A percentile compares a stretch with the other conserved stretches of the same genome.
Evolutionary conservation across 1,139 yeast species (phyloP).

Genomic region (Dujonia santamariae): DNA sequence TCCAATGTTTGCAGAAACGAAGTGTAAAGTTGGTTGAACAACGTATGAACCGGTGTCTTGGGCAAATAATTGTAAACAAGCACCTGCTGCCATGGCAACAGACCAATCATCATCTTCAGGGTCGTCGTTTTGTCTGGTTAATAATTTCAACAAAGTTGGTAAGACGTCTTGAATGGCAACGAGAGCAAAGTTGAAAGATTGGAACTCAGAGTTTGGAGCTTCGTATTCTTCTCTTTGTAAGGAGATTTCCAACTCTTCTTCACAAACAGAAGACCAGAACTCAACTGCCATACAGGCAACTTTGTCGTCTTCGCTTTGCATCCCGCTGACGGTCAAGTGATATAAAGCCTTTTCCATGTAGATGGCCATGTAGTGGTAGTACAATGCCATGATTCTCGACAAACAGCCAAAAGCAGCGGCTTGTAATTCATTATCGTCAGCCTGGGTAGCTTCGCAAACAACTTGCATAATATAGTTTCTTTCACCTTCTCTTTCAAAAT

Average conservation of each 20-base stretch:
- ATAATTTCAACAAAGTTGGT: constrained; percentile 76
- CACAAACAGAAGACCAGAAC: constrained; percentile 97
- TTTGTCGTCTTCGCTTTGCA: constrained; percentile 81
- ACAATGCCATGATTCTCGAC: constrained; percentile 86
- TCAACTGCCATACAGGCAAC: constrained; percentile 99
- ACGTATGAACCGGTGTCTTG: constrained; percentile 85
- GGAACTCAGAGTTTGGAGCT: constrained; percentile 34
- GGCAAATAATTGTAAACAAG: constrained; percentile 91
- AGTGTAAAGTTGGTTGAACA: constrained; percentile 77
- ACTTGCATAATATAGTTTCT: constrained; percentile 97
- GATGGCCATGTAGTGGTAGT: constrained; percentile 84
- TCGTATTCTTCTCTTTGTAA: constrained; percentile 60
- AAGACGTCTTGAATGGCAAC: constrained; percentile 81
- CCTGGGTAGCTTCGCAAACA: constrained; percentile 97
- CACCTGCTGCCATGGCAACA: constrained; percentile 98
- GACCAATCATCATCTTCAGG: constrained; percentile 97
- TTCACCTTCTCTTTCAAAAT: constrained; percentile 91
- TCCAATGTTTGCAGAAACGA: constrained; percentile 72
- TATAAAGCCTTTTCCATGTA: constrained; percentile 97
- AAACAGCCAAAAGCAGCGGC: constrained; percentile 96
- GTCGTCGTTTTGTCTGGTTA: constrained; percentile 88
- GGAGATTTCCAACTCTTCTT: constrained; percentile 84
- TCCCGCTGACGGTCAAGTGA: constrained; percentile 85
- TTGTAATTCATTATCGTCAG: constrained; percentile 75
- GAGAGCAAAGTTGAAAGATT: constrained; percentile 72